These are phyloP conservation scores for Phytophthora pistaciae DNA, from an alignment of 352 stramenopile genomes.

Conservation along the genomic window DNA sequence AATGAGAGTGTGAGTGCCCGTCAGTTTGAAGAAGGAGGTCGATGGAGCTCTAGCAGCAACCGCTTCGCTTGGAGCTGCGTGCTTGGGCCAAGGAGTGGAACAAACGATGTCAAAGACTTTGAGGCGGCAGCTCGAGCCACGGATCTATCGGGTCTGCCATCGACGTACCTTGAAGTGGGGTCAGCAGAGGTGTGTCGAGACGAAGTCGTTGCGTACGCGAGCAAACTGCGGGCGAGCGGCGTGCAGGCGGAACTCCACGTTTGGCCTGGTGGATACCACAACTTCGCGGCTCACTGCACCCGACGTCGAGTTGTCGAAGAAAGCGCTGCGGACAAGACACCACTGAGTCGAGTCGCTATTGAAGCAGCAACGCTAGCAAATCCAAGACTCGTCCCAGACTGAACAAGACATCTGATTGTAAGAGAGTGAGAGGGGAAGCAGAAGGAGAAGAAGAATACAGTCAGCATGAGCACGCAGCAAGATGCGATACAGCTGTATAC, in stretches of 20 bases:
- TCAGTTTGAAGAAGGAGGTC: constrained; percentile 34
- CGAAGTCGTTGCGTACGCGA: constrained; percentile 35
- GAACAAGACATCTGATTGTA: background rate
- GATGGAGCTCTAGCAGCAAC: constrained; percentile 26
- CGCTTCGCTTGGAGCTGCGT: constrained; percentile 28
- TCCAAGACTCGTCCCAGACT: background rate
- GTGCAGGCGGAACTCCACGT: constrained; percentile 37
- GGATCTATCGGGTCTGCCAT: constrained; percentile 26
- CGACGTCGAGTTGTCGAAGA: constrained; percentile 31
- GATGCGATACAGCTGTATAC: constrained; percentile 11
- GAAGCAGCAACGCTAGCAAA: constrained; percentile 3
- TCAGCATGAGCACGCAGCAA: constrained; percentile 11
- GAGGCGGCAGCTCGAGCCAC: constrained; percentile 24
- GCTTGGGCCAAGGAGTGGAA: constrained; percentile 20
- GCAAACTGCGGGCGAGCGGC: constrained; percentile 26
- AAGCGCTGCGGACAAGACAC: constrained; percentile 24
- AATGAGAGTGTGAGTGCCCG: constrained; percentile 26
- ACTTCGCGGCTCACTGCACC: constrained; percentile 28
- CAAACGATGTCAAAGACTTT: constrained; percentile 22
- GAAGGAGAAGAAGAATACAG: constrained; percentile 1
- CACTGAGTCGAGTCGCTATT: constrained; percentile 30
- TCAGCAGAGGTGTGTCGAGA: constrained; percentile 36
- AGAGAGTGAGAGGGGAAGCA: background rate
- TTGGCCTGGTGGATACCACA: constrained; percentile 34
- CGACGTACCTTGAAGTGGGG: constrained; percentile 33